Evolutionary conservation across 495 filamentous ascomycete genomes (phyloP), one percentile per base, ranked within the genome.

Genomic region (Aspergillus conjunctus): DNA sequence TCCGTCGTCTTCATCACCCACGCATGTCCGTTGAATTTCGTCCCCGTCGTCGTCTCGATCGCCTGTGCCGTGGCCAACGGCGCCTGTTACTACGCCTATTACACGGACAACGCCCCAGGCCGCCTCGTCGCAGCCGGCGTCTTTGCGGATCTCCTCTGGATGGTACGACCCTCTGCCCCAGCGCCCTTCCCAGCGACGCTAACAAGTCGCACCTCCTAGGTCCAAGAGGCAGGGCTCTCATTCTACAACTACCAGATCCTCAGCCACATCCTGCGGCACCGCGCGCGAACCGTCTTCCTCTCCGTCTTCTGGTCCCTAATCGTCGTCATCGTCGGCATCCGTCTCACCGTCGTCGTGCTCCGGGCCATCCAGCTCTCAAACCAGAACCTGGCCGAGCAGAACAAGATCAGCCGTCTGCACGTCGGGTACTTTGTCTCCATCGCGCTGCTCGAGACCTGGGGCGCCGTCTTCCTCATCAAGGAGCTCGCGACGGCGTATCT

Each of bases 181-280:
- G n/a, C n/a, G n/a, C n/a, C n/a, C n/a, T n/a, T n/a, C n/a, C n/a
- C n/a, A n/a, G n/a, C n/a, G n/a, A n/a, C 26, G 12, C 41, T 20
- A 46, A 2, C 9, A 39, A 39, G 2, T 7, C 15, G 2, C 34
- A 8, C 3, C 10, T 39, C 11, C 11, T 3, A 73, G 71, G 64
- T 72, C 48, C 71, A 74, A 67, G 71, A 74, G 62, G 68, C 61
- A 1, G 71, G 71, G 1, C 20, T 73, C 9, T 71, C 70, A 2
- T 71, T 74, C 55, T 73, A 73, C 56, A 74, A 63, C 59, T 74
- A 74, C 46, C 34, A 61, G 5, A 74, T 74, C 51, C 65, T 74
- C 1, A 59, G 21, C 6, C 68, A 68, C 33, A 60, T 73, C 52
- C 66, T 74, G 17, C 43, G 44, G 8, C 15, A 33, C 21, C 52